phyloP scores from a whole-genome alignment of 306 rosid genomes.

The Castanea mollissima region DNA sequence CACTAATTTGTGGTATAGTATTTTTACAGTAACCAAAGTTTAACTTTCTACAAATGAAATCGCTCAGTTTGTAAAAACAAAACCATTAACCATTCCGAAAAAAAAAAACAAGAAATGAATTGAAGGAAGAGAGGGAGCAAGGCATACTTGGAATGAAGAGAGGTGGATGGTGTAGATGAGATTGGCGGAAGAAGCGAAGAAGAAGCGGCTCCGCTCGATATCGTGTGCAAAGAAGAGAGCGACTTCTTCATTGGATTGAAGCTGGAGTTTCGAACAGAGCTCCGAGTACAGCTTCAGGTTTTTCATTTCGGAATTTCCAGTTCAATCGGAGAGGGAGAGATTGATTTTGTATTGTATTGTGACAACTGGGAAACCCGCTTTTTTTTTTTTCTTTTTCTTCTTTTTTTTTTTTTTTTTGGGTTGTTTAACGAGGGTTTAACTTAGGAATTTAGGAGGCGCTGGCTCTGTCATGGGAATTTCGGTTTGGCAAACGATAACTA shows the following conservation, averaged over 20 bases:
- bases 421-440: too few relatives aligned
- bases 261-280: constrained; percentile 46
- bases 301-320: constrained; percentile 46
- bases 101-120: not conserved
- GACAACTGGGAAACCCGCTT: too few relatives aligned
- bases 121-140: not conserved
- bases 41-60: too few relatives aligned
- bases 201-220: constrained; percentile 83
- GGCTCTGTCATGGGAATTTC: too few relatives aligned
- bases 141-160: constrained; percentile 65
- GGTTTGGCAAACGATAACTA: too few relatives aligned
- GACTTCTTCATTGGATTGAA: constrained; percentile 46
- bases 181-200: constrained; percentile 77
- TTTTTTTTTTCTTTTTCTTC: too few relatives aligned
- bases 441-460: too few relatives aligned
- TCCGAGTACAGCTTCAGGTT: constrained; percentile 72
- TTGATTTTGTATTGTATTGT: not conserved
- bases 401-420: too few relatives aligned
- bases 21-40: too few relatives aligned
- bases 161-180: constrained; percentile 60
- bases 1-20: too few relatives aligned
- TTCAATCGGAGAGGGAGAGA: not conserved
- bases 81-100: not conserved
- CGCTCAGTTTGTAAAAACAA: too few relatives aligned
- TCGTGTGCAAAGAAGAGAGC: constrained; percentile 68